Percentiles rank a stretch among this genome's conserved stretches.
Conservation (phyloP, 179 eudicot species). For the Carnegiea gigantea region DNA sequence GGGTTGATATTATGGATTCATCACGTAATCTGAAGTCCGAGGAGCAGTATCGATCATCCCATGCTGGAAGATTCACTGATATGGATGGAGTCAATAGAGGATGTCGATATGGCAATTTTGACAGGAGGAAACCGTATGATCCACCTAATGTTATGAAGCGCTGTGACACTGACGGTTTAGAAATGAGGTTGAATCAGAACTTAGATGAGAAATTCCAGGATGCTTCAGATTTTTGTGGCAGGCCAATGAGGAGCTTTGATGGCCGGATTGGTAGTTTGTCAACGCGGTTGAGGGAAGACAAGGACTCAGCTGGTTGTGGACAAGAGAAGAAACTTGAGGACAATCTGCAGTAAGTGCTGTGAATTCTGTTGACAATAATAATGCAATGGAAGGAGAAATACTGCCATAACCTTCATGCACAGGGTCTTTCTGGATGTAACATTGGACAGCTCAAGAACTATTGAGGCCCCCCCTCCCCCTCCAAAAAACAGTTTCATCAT, state of each 20-base stretch:
- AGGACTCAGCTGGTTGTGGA: constrained; percentile 16
- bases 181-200: constrained; percentile 20
- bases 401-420: neutral
- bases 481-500: too few relatives aligned
- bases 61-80: constrained; percentile 28
- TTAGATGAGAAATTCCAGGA: constrained; percentile 24
- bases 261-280: constrained; percentile 19
- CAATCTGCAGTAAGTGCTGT: constrained; percentile 3
- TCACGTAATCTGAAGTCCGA: constrained; percentile 23
- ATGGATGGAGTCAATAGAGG: constrained; percentile 31
- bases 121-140: constrained; percentile 25
- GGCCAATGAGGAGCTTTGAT: constrained; percentile 22
- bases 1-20: constrained; percentile 27
- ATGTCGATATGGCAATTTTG: constrained; percentile 29
- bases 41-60: constrained; percentile 33
- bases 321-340: constrained; percentile 30
- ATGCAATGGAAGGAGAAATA: neutral
- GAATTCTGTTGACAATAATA: constrained; percentile 20
- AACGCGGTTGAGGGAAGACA: constrained; percentile 27
- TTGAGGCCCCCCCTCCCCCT: neutral
- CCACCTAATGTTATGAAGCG: constrained; percentile 22
- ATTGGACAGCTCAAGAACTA: neutral
- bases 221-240: constrained; percentile 21
- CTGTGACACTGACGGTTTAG: constrained; percentile 23
- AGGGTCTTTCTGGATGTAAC: neutral